Evolutionary conservation across 163 green algal genomes (phyloP).

Genomic region (Coccomyxa subellipsoidea): DNA sequence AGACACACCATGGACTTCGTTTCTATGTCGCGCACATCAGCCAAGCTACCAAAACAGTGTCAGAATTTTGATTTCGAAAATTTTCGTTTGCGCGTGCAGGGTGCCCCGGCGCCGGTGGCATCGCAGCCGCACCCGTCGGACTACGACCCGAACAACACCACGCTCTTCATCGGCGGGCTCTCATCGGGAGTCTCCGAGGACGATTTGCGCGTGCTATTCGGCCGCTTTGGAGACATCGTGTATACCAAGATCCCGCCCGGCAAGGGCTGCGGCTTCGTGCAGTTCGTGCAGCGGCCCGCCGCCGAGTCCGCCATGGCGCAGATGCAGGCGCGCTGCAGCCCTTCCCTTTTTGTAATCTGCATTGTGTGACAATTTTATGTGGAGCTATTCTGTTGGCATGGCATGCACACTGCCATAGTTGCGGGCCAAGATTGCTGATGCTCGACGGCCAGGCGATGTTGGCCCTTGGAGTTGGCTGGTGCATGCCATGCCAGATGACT

Average conservation of each 20-base stretch:
- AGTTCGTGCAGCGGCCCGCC: constrained; percentile 69
- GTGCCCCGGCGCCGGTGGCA: background rate
- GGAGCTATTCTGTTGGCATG: too few relatives aligned
- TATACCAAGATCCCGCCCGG: constrained; percentile 90
- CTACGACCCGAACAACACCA: constrained; percentile 81
- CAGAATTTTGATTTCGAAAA: background rate
- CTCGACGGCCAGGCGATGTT: too few relatives aligned
- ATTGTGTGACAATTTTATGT: background rate
- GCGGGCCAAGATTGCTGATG: too few relatives aligned
- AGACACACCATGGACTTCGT: too few relatives aligned
- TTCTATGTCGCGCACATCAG: too few relatives aligned
- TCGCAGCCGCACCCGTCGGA: constrained; percentile 39
- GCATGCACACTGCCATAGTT: too few relatives aligned
- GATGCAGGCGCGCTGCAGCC: constrained; percentile 50
- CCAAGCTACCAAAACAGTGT: too few relatives aligned
- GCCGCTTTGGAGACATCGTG: constrained; percentile 79
- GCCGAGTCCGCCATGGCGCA: constrained; percentile 71
- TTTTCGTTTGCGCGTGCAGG: background rate
- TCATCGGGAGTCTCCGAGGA: constrained; percentile 69
- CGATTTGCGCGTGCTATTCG: constrained; percentile 71
- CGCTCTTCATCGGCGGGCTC: constrained; percentile 84
- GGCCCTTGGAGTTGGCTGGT: too few relatives aligned
- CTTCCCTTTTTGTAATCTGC: background rate
- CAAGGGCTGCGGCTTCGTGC: constrained; percentile 96
- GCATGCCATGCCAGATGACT: too few relatives aligned